Evolutionary conservation across 139 green algal species (phyloP).

Genomic region (Chlamydomonas sphaeroides): DNA sequence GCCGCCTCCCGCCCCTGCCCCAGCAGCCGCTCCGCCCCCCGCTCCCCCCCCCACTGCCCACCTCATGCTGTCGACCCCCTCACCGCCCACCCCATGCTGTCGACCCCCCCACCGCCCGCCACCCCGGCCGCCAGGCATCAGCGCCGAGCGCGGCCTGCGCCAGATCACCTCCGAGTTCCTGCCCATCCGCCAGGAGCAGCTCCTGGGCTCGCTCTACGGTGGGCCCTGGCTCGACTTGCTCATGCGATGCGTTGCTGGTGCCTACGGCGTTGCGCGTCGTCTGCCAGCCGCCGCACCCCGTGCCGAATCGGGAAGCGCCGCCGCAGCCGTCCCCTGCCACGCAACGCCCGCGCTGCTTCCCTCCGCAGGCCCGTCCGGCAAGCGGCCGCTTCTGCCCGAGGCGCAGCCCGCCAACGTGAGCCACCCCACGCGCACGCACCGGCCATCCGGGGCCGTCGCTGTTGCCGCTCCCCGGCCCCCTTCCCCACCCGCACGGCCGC

Average conservation of each 20-base stretch:
- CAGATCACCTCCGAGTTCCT: conserved; percentile 66
- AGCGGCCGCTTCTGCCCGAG: conserved; percentile 46
- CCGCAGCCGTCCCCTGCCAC: neutral
- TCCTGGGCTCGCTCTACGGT: conserved; percentile 38
- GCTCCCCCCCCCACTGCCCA: no score
- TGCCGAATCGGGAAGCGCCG: no score
- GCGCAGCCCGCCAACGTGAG: conserved; percentile 2
- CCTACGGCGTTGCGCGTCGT: neutral
- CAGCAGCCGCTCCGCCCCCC: no score
- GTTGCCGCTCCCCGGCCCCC: no score
- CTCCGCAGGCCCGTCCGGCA: conserved; percentile 10
- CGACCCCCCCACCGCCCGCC: neutral
- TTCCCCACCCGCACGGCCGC: no score
- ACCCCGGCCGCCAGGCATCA: conserved; percentile 3
- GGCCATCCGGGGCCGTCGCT: no score
- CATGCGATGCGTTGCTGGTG: neutral
- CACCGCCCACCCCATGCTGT: neutral
- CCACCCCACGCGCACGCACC: neutral
- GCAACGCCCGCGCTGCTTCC: no score
- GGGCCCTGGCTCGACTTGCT: no score
- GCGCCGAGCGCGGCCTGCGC: conserved; percentile 63
- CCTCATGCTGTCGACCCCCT: no score
- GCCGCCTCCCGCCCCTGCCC: no score
- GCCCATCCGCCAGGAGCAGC: conserved; percentile 50
- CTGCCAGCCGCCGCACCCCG: no score